Evolutionary conservation across 805 yeast genomes (phyloP), one percentile per base, ranked within the genome.

Genomic region (Metschnikowia sp.): DNA sequence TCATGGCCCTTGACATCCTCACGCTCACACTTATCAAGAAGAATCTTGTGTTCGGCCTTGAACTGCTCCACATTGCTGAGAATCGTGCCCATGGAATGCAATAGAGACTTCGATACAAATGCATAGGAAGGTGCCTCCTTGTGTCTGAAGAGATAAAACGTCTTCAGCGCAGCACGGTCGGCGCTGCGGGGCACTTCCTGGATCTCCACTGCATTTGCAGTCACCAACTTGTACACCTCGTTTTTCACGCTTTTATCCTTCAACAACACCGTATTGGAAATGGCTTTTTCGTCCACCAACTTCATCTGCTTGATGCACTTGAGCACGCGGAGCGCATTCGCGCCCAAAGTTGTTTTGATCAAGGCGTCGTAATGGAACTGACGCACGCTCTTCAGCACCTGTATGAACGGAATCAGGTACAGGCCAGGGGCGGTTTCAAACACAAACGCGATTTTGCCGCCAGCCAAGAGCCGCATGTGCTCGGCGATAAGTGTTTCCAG

Each of bases 121-220:
- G 61, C 60, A 45, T 66, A 65, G 9, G 75, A 64, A 15, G 63
- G 57, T 4, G 49, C 49, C 36, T 67, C 68, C 48, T 81, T 82
- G 55, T 82, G 85, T 59, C 89, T 78, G 75, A 89, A 94, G 32
- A 91, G 75, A 62, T 81, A 94, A 29, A 87, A 85, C 1, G 97
- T 85, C 55, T 96, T 82, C 36, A 88, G 82, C 0, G 97, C 96
- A 2, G 96, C 91, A 55, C 98, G 77, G 63, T 94, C 98, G 22
- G 82, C 84, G 8, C 96, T 85, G 58, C 92, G 80, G 10, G 98
- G 97, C 29, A 94, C 86, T 68, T 94, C 99, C 66, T 92, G 98
- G 33, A 91, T 77, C 61, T 92, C 96, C 15, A 91, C 70, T 15
- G 87, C 77, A 51, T 91, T 89, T 53, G 81, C 75, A 44, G 77